Evolutionary conservation across 148 eudicot species (phyloP), one percentile per base, ranked within the genome.

Genomic region (Drosera capensis): DNA sequence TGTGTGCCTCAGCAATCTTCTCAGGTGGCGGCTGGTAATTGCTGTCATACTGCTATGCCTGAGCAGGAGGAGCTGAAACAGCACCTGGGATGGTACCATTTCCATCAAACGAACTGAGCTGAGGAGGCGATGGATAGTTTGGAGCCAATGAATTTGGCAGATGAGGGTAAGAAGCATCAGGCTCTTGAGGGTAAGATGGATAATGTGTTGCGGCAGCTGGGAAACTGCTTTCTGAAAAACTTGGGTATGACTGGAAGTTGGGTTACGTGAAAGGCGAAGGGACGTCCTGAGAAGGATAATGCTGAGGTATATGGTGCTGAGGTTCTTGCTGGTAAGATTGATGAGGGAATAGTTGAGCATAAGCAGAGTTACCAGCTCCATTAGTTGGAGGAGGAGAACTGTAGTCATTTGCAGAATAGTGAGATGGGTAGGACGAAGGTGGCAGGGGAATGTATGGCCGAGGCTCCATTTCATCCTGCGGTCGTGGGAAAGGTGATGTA

Each of bases 1-100:
- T 80, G 55, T 84, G 97, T 34, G 97, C 97, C 57, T 90, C 97
- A 0, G 80, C 86, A 58, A 84, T 78, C 60, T 90, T 83, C 58
- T 84, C 93, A 38, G 95, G 77, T 40, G 92, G 38, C 9, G 83
- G 84, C 67, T 68, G 77, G 62, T 88, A 83, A 65, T 59, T 78
- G 64, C 79, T 66, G 63, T 88, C 92, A 47, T 88, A 78, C 16
- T 78, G 63, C 48, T 62, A 83, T 2, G 45, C 52, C 29, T 71
- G 59, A 19, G 58, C 55, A 43, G 58, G 34, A 36, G 58, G 18
- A 14, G 71, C 73, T n/a, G 49, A n/a, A n/a, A n/a, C 53, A 48
- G 58, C 56, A 45, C 70, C 86, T 37, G 58, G 56, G 37, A 47
- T 54, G 57, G 28, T 47, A 24, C 82, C 86, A 44, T 72, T 77